Percentiles rank a stretch among this genome's conserved stretches.
Conservation (phyloP, 352 stramenopile genomes). For the Phytopythium kandeliae region DNA sequence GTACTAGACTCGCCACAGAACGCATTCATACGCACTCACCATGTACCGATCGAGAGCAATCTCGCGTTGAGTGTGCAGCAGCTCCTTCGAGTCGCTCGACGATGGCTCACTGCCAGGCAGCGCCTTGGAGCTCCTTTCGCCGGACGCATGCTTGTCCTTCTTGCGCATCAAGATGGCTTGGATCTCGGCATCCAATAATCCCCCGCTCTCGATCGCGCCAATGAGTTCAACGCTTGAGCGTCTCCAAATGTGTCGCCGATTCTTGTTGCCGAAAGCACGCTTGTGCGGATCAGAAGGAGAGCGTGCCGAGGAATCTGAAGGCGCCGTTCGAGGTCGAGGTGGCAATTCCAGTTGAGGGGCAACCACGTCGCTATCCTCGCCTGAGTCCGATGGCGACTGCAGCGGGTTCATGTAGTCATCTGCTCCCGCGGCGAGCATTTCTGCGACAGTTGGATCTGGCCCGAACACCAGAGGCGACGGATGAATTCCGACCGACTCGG, state of each 20-base stretch:
- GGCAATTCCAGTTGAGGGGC: conserved; percentile 7
- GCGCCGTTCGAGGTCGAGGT: conserved; percentile 16
- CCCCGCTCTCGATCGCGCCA: conserved; percentile 50
- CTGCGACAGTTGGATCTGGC: conserved; percentile 14
- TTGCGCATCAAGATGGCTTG: conserved; percentile 16
- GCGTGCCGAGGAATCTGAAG: conserved; percentile 21
- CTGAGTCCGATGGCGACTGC: conserved; percentile 26
- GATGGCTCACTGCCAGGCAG: conserved; percentile 12
- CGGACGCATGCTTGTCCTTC: conserved; percentile 1
- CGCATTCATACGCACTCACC: conserved; percentile 22
- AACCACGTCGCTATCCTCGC: conserved; percentile 6
- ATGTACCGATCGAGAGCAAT: conserved; percentile 69
- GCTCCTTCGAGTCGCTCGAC: conserved; percentile 19
- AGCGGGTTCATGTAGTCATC: conserved; percentile 1
- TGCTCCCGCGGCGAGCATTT: background rate
- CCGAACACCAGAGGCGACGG: conserved; percentile 37
- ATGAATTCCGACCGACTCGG: conserved; percentile 11
- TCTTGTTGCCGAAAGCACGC: background rate
- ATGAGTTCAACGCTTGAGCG: conserved; percentile 66
- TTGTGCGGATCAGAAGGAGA: background rate
- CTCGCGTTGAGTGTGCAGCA: conserved; percentile 43
- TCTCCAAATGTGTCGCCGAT: conserved; percentile 13
- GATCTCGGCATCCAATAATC: conserved; percentile 32
- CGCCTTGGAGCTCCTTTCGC: background rate
- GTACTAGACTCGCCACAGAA: too few species aligned